These are phyloP conservation scores for Aspergillus sp. DNA, from an alignment of 2,329 filamentous ascomycete genomes.

Conservation along the genomic window DNA sequence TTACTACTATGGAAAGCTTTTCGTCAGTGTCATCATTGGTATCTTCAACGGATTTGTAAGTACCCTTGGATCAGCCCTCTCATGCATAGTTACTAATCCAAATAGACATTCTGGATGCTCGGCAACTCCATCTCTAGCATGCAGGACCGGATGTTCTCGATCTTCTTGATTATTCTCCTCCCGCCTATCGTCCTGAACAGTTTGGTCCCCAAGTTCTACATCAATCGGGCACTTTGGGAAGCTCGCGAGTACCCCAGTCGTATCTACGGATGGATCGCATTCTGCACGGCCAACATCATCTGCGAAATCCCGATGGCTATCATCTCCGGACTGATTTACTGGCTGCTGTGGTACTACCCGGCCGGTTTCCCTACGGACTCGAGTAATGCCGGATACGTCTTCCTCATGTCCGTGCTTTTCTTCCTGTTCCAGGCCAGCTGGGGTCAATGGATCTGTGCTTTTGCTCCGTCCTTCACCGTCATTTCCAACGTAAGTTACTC, in stretches of 20 bases:
- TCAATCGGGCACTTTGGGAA: constrained; percentile 72
- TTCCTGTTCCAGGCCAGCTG: constrained; percentile 73
- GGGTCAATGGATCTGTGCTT: constrained; percentile 85
- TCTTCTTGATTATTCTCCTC: constrained; percentile 66
- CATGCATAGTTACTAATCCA: not conserved
- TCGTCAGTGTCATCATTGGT: constrained; percentile 69
- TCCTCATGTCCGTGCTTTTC: constrained; percentile 76
- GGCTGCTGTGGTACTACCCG: constrained; percentile 74
- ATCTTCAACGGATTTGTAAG: constrained; percentile 72
- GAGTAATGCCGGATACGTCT: constrained; percentile 70
- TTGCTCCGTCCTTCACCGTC: constrained; percentile 76
- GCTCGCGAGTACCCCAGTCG: constrained; percentile 71
- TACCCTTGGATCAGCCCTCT: not conserved
- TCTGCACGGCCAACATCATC: constrained; percentile 71
- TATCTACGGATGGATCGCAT: constrained; percentile 77
- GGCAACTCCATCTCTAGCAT: constrained; percentile 67
- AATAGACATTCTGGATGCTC: constrained; percentile 68
- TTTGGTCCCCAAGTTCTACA: constrained; percentile 76
- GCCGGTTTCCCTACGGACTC: constrained; percentile 68
- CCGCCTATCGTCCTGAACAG: constrained; percentile 72
- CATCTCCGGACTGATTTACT: constrained; percentile 67
- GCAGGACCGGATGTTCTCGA: constrained; percentile 76
- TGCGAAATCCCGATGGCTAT: constrained; percentile 72
- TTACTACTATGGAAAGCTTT: constrained; percentile 77
- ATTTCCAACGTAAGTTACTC: constrained; percentile 61